Base-by-base conservation (phyloP, 2,329 filamentous ascomycete genomes). In the Hortaea sp. region DNA sequence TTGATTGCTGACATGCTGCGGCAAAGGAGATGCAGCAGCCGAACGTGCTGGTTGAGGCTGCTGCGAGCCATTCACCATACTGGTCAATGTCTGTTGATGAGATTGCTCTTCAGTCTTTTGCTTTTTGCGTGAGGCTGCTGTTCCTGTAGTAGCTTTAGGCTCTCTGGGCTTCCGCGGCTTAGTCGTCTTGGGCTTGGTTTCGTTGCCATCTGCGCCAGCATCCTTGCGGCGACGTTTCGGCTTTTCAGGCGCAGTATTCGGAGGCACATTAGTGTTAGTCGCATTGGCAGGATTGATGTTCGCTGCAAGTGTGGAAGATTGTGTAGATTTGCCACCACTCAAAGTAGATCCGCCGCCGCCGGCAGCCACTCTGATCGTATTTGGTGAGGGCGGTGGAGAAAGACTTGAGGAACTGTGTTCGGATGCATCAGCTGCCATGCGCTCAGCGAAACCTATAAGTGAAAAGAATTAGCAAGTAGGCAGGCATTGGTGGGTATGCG, bases 111-210 rank as follows among this genome's bases (percentile, higher is more conserved):
- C 67, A 39, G 63, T 57, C 56, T 65, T 65, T 58, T 69, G 62
- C 56, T 70, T 69, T 65, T 72, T 79, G 55, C 76, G 74, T 49
- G 72, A 63, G 40, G 62, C 58, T 30, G 66, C 48, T 39, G 57
- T 12, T 12, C 12, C 28, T 9, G 44, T 62, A 3, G 64, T 59
- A 47, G 77, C 59, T 74, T 84, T 57, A 42, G 68, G 64, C 46
- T 69, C 67, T 29, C 63, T 60, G 12, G 68, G 62, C 56, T 71
- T 73, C 47, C 71, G 64, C 34, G 69, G 57, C 55, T 70, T 72
- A 53, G 67, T 64, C 45, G 62, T 60, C 52, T 66, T 66, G 11
- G 66, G 59, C 20, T 20, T 20, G 2, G 32, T 2, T 35, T 35
- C n/a, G 50, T 69, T 69, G 43, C 68, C 70, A 52, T 69, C 67